phyloP scores from a whole-genome alignment of 1,284 basidiomycete species.

The Boletus sp. region DNA sequence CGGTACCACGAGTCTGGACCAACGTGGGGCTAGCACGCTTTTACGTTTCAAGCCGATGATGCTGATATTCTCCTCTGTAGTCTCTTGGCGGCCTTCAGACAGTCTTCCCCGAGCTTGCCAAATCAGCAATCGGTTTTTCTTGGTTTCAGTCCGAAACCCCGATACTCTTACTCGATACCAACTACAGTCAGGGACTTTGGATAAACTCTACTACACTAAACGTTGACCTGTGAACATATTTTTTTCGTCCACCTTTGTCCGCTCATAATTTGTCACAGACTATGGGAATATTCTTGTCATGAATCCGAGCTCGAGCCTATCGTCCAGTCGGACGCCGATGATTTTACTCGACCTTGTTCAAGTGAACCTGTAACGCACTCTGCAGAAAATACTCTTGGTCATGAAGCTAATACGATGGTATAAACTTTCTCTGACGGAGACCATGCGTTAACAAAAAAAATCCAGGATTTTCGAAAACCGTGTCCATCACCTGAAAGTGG shows the following conservation, averaged over 20 bases:
- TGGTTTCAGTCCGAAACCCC: conserved; percentile 38
- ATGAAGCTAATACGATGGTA: conserved; percentile 21
- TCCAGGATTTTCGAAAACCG: conserved; percentile 15
- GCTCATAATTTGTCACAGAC: conserved; percentile 18
- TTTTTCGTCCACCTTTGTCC: not conserved
- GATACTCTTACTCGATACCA: conserved; percentile 27
- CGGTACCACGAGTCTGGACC: conserved; percentile 33
- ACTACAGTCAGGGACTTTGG: conserved; percentile 23
- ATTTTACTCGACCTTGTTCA: not conserved
- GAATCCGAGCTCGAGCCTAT: conserved; percentile 28
- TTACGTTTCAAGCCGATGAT: not conserved
- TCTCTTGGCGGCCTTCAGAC: conserved; percentile 25
- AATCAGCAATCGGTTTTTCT: conserved; percentile 24
- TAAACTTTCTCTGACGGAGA: conserved; percentile 12
- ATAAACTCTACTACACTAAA: conserved; percentile 23
- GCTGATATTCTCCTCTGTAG: conserved; percentile 26
- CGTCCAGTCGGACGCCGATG: not conserved
- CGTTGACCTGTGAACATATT: conserved; percentile 29
- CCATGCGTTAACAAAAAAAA: conserved; percentile 19
- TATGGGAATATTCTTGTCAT: conserved; percentile 34
- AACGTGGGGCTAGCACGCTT: conserved; percentile 29
- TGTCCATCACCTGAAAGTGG: not conserved
- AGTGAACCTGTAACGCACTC: not conserved
- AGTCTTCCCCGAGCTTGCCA: conserved; percentile 32
- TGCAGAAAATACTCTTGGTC: not conserved